phyloP scores from a whole-genome alignment of 1,284 basidiomycete species.

The Schizophyllum commune region DNA sequence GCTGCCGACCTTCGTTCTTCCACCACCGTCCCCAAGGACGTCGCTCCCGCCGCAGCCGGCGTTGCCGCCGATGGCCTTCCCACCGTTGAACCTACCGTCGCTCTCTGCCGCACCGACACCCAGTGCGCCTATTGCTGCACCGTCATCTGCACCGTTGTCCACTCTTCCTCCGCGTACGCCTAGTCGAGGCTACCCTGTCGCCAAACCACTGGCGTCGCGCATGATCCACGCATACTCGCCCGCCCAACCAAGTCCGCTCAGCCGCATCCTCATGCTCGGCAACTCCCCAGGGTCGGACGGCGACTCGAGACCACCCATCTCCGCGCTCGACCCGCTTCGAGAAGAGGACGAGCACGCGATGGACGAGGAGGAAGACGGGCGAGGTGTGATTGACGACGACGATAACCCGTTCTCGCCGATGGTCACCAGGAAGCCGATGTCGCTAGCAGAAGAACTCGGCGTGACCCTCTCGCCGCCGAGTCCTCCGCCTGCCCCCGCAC shows the following conservation, averaged over 20 bases:
- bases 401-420: not conserved
- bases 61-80: slow-evolving; percentile 18
- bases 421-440: slow-evolving; percentile 11
- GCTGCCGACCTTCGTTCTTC: slow-evolving; percentile 60
- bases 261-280: slow-evolving; percentile 62
- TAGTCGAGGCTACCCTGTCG: slow-evolving; percentile 49
- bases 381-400: slow-evolving; percentile 1
- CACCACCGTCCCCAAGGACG: slow-evolving; percentile 61
- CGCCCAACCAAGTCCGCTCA: slow-evolving; percentile 66
- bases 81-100: not conserved
- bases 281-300: slow-evolving; percentile 47
- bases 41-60: slow-evolving; percentile 39
- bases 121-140: not conserved
- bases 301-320: slow-evolving; percentile 12
- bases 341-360: slow-evolving; percentile 27
- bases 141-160: slow-evolving; percentile 9
- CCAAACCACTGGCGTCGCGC: slow-evolving; percentile 55
- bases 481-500: too few species aligned
- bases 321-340: slow-evolving; percentile 21
- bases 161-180: slow-evolving; percentile 10
- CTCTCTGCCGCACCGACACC: not conserved
- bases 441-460: slow-evolving; percentile 21
- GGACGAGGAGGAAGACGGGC: slow-evolving; percentile 17
- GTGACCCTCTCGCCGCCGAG: slow-evolving; percentile 11
- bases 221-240: slow-evolving; percentile 77